Evolutionary conservation across 176 grass and related monocot genomes (phyloP).

Genomic region (Pontederia crassipes): DNA sequence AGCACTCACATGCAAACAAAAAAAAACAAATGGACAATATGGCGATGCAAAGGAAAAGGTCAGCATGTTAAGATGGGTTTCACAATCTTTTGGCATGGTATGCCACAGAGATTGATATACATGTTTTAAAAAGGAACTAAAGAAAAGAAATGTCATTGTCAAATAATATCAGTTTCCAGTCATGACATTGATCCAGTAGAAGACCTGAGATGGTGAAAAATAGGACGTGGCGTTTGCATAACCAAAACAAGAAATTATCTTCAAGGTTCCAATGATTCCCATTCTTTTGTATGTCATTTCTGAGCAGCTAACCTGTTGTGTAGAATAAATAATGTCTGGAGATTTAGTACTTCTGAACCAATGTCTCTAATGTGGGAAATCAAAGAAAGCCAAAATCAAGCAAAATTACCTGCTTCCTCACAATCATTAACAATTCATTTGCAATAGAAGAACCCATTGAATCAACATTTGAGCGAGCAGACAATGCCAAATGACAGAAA

Average conservation of each 20-base stretch:
- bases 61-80: too few relatives aligned
- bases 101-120: too few relatives aligned
- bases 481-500: slow-evolving; percentile 71
- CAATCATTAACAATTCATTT: slow-evolving; percentile 90
- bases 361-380: background rate
- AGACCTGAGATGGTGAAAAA: slow-evolving; percentile 64
- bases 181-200: background rate
- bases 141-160: slow-evolving; percentile 1
- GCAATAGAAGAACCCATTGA: slow-evolving; percentile 51
- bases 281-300: slow-evolving; percentile 83
- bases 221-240: slow-evolving; percentile 33
- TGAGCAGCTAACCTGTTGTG: slow-evolving; percentile 70
- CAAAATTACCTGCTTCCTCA: slow-evolving; percentile 75
- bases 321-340: slow-evolving; percentile 1
- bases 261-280: slow-evolving; percentile 94
- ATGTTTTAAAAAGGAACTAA: background rate
- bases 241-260: slow-evolving; percentile 59
- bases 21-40: too few relatives aligned
- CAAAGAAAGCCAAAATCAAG: background rate
- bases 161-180: background rate
- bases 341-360: slow-evolving; percentile 1
- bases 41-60: too few relatives aligned
- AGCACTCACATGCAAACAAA: too few relatives aligned
- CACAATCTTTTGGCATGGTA: too few relatives aligned
- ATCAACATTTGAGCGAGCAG: slow-evolving; percentile 45